phyloP scores from a whole-genome alignment of 768 basidiomycete genomes.

The Obba rivulosa region DNA sequence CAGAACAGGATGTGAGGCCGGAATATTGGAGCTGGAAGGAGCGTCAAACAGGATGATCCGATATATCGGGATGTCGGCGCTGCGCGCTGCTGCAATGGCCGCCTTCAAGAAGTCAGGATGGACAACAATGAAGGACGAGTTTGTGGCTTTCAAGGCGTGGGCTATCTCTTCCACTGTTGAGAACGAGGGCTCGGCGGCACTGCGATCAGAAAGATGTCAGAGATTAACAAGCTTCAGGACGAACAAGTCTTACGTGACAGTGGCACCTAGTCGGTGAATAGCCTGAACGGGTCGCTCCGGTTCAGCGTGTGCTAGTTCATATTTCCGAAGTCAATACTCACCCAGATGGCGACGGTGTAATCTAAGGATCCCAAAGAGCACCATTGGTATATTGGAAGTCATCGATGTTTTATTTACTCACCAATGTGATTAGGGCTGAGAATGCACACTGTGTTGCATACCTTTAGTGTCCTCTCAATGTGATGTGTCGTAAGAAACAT shows the following conservation, averaged over 20 bases:
- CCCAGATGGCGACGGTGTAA: conserved; percentile 44
- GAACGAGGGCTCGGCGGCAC: conserved; percentile 23
- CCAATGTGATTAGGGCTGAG: conserved; percentile 40
- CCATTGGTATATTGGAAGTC: neutral
- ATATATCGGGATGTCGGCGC: conserved; percentile 9
- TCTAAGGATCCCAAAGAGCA: conserved; percentile 24
- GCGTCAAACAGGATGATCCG: conserved; percentile 15
- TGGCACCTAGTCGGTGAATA: conserved; percentile 46
- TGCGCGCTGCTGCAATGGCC: conserved; percentile 12
- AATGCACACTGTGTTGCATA: conserved; percentile 41
- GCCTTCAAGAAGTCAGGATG: conserved; percentile 15
- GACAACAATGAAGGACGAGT: conserved; percentile 16
- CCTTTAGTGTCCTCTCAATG: neutral
- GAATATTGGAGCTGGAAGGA: neutral
- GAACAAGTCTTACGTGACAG: conserved; percentile 42
- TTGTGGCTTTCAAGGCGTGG: conserved; percentile 18
- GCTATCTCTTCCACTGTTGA: conserved; percentile 24
- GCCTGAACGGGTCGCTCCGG: conserved; percentile 38
- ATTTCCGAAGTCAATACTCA: no score
- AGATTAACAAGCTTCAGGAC: neutral
- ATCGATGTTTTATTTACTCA: conserved; percentile 17
- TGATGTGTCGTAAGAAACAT: conserved; percentile 13
- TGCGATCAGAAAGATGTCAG: neutral
- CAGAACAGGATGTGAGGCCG: conserved; percentile 28
- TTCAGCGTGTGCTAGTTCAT: no score